phyloP scores from a whole-genome alignment of 345 rosid species.

The Populus deltoides region DNA sequence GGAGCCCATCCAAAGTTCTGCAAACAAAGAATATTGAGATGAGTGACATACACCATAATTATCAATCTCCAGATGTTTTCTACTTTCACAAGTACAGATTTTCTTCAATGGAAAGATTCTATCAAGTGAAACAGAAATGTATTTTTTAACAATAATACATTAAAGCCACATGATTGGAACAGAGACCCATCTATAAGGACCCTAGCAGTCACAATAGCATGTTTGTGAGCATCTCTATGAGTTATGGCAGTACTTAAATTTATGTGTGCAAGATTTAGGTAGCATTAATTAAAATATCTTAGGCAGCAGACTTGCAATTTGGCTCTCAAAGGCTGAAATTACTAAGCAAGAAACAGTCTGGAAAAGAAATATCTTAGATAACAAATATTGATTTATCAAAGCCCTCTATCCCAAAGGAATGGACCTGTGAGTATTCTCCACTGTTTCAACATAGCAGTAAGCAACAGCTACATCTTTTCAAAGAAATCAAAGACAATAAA shows the following conservation, averaged over 20 bases:
- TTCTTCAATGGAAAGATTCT: not conserved
- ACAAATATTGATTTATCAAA: not conserved
- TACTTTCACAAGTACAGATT: not conserved
- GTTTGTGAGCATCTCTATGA: not conserved
- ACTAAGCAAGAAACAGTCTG: not conserved
- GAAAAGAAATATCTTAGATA: not conserved
- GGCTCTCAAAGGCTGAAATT: not conserved
- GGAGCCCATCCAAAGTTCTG: slow-evolving; percentile 94
- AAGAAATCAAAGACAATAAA: not conserved
- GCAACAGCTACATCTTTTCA: not conserved
- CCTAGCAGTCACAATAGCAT: not conserved
- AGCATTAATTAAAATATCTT: not conserved
- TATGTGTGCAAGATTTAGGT: not conserved
- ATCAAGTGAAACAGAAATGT: not conserved
- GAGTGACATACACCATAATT: slow-evolving; percentile 6
- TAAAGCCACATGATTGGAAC: not conserved
- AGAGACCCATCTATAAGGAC: not conserved
- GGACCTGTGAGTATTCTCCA: not conserved
- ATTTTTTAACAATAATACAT: not conserved
- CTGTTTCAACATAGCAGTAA: not conserved
- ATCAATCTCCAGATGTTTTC: not conserved
- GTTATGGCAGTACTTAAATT: not conserved
- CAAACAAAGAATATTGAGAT: slow-evolving; percentile 26
- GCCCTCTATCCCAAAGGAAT: not conserved
- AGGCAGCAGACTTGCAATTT: not conserved